A percentile compares a stretch with the other conserved stretches of the same genome.
These are phyloP conservation scores for Athelia psychrophila DNA, from an alignment of 1,284 basidiomycete species.

Conservation along the genomic window DNA sequence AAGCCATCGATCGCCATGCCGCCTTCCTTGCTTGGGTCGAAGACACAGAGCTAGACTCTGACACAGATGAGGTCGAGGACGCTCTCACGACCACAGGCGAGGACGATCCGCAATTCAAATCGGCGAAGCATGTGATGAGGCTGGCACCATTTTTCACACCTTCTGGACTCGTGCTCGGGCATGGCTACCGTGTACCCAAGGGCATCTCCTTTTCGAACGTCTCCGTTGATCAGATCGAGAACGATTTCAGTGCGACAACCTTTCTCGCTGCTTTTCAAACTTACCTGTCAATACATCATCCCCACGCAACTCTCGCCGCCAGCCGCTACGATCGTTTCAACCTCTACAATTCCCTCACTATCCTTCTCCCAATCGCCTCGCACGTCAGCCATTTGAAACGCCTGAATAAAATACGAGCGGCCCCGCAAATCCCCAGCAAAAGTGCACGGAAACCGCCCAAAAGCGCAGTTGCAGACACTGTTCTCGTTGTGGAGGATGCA, in stretches of 20 bases:
- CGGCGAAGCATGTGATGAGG: too few species aligned
- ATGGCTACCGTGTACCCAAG: background rate
- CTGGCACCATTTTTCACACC: background rate
- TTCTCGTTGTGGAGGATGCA: background rate
- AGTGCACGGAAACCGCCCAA: background rate
- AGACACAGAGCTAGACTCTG: background rate
- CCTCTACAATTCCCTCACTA: background rate
- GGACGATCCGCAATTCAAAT: too few species aligned
- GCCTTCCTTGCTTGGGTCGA: background rate
- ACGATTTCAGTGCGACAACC: background rate
- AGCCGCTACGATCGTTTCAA: background rate
- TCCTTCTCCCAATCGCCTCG: background rate
- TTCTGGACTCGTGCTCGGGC: background rate
- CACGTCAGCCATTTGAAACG: background rate
- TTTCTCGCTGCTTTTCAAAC: background rate
- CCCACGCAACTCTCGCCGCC: background rate
- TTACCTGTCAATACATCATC: background rate
- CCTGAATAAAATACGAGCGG: background rate
- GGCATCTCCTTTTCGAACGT: background rate
- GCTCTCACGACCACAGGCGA: background rate
- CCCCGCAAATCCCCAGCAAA: background rate
- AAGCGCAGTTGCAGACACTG: background rate
- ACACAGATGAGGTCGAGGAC: background rate
- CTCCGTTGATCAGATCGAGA: background rate
- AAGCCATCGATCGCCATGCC: slow-evolving; percentile 1